phyloP scores from a whole-genome alignment of 352 stramenopile genomes.

The Proteromonas lacertae region DNA sequence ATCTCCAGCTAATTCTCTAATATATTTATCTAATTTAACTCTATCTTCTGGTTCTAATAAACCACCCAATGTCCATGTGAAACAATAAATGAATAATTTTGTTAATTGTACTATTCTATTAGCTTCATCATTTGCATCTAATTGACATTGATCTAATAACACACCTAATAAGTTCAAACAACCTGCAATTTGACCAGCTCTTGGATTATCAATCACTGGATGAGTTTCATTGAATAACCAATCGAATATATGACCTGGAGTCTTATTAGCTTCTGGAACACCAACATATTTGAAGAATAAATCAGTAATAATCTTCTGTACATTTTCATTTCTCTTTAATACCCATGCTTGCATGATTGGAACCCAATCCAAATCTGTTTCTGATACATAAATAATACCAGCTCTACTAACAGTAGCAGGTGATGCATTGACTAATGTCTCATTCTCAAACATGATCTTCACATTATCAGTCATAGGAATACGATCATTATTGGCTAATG shows the following conservation, averaged over 20 bases:
- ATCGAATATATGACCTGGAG: conserved; percentile 22
- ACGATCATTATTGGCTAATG: conserved; percentile 38
- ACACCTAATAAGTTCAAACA: conserved; percentile 7
- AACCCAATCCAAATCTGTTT: conserved; percentile 15
- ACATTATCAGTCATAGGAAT: conserved; percentile 28
- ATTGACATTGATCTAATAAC: conserved; percentile 2
- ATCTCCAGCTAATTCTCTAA: conserved; percentile 10
- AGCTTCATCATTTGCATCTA: conserved; percentile 4
- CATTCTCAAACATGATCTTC: conserved; percentile 15
- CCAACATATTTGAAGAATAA: conserved; percentile 22
- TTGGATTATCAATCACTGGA: conserved; percentile 23
- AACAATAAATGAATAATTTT: conserved; percentile 31
- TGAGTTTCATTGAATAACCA: conserved; percentile 22
- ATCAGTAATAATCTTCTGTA: conserved; percentile 11
- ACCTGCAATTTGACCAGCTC: conserved; percentile 30
- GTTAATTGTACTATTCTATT: conserved; percentile 31
- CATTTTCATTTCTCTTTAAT: conserved; percentile 1
- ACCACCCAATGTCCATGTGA: conserved; percentile 36
- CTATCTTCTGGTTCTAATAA: conserved; percentile 36
- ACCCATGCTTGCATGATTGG: conserved; percentile 13
- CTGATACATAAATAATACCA: conserved; percentile 15
- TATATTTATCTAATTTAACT: conserved; percentile 7
- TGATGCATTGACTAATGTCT: conserved; percentile 11
- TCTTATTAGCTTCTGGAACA: conserved; percentile 4
- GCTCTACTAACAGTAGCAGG: conserved; percentile 12